Percentiles rank a stretch among this genome's conserved stretches.
Evolutionary conservation across 352 stramenopile genomes (phyloP).

Genomic region (Elongisporangium anandrum): DNA sequence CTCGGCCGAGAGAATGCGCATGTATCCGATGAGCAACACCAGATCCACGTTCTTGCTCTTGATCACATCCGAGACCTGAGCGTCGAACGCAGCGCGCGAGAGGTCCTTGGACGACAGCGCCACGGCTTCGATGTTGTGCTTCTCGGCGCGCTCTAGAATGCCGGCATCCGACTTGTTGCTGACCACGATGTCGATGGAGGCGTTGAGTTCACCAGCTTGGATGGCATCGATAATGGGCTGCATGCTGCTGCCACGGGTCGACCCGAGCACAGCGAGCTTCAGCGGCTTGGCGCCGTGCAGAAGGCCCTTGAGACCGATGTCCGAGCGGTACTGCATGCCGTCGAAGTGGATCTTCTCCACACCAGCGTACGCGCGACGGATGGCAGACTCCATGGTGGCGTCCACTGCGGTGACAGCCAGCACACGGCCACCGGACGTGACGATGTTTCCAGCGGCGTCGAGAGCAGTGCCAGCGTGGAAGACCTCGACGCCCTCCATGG

Average conservation of each 20-base stretch:
- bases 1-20: conserved; percentile 96
- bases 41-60: conserved; percentile 93
- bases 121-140: conserved; percentile 63
- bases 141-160: conserved; percentile 94
- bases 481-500: conserved; percentile 90
- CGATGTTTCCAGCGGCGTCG: conserved; percentile 48
- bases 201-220: conserved; percentile 80
- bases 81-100: conserved; percentile 92
- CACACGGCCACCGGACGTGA: conserved; percentile 95
- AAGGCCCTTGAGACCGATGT: conserved; percentile 95
- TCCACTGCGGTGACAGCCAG: conserved; percentile 95
- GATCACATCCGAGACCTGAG: conserved; percentile 92
- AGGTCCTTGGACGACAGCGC: conserved; percentile 72
- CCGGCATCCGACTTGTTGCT: conserved; percentile 92
- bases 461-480: conserved; percentile 98
- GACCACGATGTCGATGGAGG: conserved; percentile 94
- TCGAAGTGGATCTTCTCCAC: conserved; percentile 89
- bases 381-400: conserved; percentile 86
- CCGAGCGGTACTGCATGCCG: conserved; percentile 93
- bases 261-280: conserved; percentile 94
- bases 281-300: conserved; percentile 84
- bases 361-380: conserved; percentile 90
- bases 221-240: conserved; percentile 97
- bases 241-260: conserved; percentile 94
- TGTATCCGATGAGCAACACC: conserved; percentile 99